phyloP scores from a whole-genome alignment of 148 eudicot species.

The Rhododendron griersonianum region DNA sequence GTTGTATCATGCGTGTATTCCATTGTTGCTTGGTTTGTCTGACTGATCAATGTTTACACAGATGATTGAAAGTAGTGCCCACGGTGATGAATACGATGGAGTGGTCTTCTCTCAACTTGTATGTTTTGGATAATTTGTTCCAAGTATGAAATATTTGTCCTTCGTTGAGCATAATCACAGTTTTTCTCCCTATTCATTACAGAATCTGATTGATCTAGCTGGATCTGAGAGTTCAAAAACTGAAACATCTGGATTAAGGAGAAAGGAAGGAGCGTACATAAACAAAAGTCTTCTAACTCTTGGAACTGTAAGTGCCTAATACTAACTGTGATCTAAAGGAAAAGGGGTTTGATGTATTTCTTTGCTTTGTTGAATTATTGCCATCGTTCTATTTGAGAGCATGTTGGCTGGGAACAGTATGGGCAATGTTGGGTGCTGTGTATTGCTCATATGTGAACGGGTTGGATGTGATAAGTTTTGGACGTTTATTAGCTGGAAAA shows the following conservation, averaged over 20 bases:
- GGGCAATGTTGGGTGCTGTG: background rate
- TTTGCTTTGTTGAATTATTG: background rate
- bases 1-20: background rate
- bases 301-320: constrained; percentile 77
- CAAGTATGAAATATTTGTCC: background rate
- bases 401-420: background rate
- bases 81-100: constrained; percentile 95
- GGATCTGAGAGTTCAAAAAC: constrained; percentile 99
- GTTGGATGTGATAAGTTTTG: background rate
- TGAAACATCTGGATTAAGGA: constrained; percentile 92
- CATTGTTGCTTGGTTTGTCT: background rate
- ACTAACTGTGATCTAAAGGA: background rate
- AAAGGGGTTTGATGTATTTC: background rate
- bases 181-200: constrained; percentile 7
- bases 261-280: constrained; percentile 98
- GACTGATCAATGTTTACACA: constrained; percentile 14
- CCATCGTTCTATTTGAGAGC: background rate
- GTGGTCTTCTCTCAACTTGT: constrained; percentile 97
- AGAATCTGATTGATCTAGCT: constrained; percentile 97
- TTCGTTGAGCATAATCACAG: constrained; percentile 8
- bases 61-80: constrained; percentile 98
- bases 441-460: background rate
- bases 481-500: background rate
- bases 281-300: constrained; percentile 97
- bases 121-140: constrained; percentile 19